A percentile compares a stretch with the other conserved stretches of the same genome.
These are phyloP conservation scores for Thelonectria blattea DNA, from an alignment of 2,329 filamentous ascomycete species.

Conservation along the genomic window DNA sequence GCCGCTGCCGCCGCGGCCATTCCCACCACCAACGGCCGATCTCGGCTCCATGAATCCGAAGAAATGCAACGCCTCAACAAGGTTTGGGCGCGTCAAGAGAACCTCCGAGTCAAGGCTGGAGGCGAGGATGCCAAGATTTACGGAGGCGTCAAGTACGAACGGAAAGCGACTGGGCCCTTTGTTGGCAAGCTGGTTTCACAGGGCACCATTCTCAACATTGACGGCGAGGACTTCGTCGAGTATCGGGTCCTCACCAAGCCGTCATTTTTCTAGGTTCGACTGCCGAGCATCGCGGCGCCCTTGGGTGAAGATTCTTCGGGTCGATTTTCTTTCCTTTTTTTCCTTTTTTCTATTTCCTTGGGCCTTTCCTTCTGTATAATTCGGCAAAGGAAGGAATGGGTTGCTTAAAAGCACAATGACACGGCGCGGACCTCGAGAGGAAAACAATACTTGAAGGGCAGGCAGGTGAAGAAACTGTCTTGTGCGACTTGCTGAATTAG, in stretches of 20 bases:
- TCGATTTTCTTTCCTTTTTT: constrained; percentile 13
- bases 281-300: too few relatives aligned
- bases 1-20: constrained; percentile 40
- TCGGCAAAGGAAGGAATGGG: constrained; percentile 16
- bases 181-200: constrained; percentile 68
- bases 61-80: constrained; percentile 60
- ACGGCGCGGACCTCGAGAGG: constrained; percentile 14
- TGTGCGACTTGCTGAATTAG: constrained; percentile 21
- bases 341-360: constrained; percentile 2
- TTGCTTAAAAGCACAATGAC: constrained; percentile 14
- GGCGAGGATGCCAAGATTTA: constrained; percentile 63
- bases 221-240: constrained; percentile 71
- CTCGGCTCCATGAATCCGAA: constrained; percentile 53
- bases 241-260: constrained; percentile 70
- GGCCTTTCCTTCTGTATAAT: constrained; percentile 20
- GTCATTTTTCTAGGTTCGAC: constrained; percentile 62
- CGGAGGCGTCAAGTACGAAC: constrained; percentile 66
- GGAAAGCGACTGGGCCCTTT: constrained; percentile 65
- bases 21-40: constrained; percentile 36
- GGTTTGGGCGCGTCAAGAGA: constrained; percentile 62
- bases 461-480: constrained; percentile 20
- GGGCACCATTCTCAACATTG: constrained; percentile 67
- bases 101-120: constrained; percentile 49
- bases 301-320: too few relatives aligned
- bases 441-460: constrained; percentile 14